These are phyloP conservation scores for Yarrowia sp. DNA, from an alignment of 805 yeast species.

Conservation along the genomic window DNA sequence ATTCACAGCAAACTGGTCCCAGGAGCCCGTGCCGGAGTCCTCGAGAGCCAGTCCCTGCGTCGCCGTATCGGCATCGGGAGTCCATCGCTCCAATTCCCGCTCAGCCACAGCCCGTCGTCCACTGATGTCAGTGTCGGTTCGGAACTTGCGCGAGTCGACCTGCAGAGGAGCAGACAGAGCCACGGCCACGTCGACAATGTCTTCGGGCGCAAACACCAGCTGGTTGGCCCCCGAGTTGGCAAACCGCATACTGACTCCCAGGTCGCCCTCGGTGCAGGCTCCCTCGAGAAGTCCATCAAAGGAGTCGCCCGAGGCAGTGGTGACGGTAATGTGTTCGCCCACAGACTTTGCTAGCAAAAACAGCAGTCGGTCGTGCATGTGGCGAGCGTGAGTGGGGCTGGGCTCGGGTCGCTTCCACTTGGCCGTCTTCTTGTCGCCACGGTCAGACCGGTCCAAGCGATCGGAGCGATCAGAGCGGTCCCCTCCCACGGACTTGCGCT, in stretches of 20 bases:
- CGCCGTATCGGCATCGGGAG: slow-evolving; percentile 56
- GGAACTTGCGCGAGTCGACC: slow-evolving; percentile 45
- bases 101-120: slow-evolving; percentile 47
- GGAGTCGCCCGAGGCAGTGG: slow-evolving; percentile 60
- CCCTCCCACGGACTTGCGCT: slow-evolving; percentile 27
- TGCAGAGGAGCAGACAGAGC: slow-evolving; percentile 11
- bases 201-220: slow-evolving; percentile 45
- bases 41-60: slow-evolving; percentile 39
- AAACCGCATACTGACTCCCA: slow-evolving; percentile 55
- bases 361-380: slow-evolving; percentile 56
- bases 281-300: slow-evolving; percentile 60
- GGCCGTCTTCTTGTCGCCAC: slow-evolving; percentile 25
- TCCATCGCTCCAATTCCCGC: slow-evolving; percentile 82
- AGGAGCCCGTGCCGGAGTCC: slow-evolving; percentile 41
- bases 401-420: slow-evolving; percentile 23
- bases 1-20: slow-evolving; percentile 97
- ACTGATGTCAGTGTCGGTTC: slow-evolving; percentile 84
- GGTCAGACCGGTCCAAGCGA: slow-evolving; percentile 24
- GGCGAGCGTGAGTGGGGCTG: slow-evolving; percentile 31
- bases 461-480: slow-evolving; percentile 26
- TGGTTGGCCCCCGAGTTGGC: slow-evolving; percentile 50
- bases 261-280: slow-evolving; percentile 45
- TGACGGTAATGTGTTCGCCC: slow-evolving; percentile 56
- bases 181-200: slow-evolving; percentile 34
- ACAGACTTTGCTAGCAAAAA: slow-evolving; percentile 57